These are phyloP conservation scores for Naegleria gruberi DNA, from an alignment of 208 protist genomes.

Conservation along the genomic window DNA sequence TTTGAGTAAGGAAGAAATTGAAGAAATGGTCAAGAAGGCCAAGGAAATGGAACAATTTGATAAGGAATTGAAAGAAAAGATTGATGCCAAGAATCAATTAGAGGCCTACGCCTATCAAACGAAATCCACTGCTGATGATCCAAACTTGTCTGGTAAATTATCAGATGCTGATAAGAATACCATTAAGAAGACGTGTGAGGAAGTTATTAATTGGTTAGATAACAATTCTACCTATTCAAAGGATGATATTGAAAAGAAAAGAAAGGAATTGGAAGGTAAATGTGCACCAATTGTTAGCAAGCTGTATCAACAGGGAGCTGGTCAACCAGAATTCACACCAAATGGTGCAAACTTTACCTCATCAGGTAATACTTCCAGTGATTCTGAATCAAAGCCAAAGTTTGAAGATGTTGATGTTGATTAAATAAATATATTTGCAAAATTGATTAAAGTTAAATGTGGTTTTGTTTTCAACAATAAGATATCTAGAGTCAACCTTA, in stretches of 20 bases:
- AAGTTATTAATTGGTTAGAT: constrained; percentile 71
- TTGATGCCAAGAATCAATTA: constrained; percentile 70
- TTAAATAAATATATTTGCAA: not conserved
- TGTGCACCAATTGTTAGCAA: constrained; percentile 86
- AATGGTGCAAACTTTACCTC: not conserved
- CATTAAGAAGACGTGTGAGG: constrained; percentile 60
- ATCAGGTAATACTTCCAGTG: not conserved
- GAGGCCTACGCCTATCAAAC: constrained; percentile 83
- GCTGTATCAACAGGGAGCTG: constrained; percentile 66
- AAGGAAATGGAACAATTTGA: constrained; percentile 73
- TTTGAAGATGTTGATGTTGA: constrained; percentile 21
- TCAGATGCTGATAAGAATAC: constrained; percentile 47
- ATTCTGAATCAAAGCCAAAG: not conserved
- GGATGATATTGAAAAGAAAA: constrained; percentile 63
- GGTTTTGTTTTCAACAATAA: no score
- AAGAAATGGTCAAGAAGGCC: constrained; percentile 81
- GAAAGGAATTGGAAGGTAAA: constrained; percentile 76
- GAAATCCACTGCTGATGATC: constrained; percentile 65
- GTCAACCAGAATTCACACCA: constrained; percentile 32
- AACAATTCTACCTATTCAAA: constrained; percentile 57
- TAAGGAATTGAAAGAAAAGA: constrained; percentile 55
- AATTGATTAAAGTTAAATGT: not conserved
- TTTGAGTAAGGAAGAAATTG: constrained; percentile 80
- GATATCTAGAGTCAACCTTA: no score
- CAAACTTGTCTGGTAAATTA: constrained; percentile 60